Conservation (phyloP, 352 stramenopile species). For the Globisporangium okanoganense region DNA sequence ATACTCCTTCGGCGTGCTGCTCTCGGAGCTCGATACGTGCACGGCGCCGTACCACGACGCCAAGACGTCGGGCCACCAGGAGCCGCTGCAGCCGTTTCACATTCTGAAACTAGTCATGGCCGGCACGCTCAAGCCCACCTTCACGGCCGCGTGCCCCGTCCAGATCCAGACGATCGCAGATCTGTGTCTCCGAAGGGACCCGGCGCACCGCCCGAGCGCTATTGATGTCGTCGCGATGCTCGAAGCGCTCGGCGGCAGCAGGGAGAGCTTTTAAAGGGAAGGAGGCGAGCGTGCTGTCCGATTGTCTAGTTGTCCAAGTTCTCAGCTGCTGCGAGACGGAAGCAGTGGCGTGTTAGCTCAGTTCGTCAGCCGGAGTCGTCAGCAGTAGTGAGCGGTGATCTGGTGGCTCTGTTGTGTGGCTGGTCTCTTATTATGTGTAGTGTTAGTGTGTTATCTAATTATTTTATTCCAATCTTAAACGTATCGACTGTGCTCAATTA, state of each 20-base stretch:
- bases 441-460: background rate
- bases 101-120: conserved; percentile 18
- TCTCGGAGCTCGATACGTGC: conserved; percentile 53
- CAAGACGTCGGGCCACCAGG: conserved; percentile 12
- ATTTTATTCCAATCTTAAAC: background rate
- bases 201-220: conserved; percentile 10
- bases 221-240: conserved; percentile 15
- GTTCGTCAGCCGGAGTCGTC: background rate
- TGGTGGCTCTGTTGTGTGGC: background rate
- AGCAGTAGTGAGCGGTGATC: background rate
- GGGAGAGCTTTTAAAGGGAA: conserved; percentile 4
- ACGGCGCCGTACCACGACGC: conserved; percentile 25
- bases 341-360: background rate
- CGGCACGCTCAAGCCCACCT: conserved; percentile 10
- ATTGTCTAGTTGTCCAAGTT: background rate
- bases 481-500: too few relatives aligned
- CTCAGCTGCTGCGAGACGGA: background rate
- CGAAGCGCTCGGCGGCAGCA: conserved; percentile 1
- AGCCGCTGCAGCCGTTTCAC: conserved; percentile 15
- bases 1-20: conserved; percentile 27
- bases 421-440: background rate
- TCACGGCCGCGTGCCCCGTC: conserved; percentile 8
- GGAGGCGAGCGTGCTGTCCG: background rate
- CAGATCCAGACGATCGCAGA: conserved; percentile 8
- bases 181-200: conserved; percentile 11